Base-by-base conservation (phyloP, 768 basidiomycete species). In the Mycena capillaripes region DNA sequence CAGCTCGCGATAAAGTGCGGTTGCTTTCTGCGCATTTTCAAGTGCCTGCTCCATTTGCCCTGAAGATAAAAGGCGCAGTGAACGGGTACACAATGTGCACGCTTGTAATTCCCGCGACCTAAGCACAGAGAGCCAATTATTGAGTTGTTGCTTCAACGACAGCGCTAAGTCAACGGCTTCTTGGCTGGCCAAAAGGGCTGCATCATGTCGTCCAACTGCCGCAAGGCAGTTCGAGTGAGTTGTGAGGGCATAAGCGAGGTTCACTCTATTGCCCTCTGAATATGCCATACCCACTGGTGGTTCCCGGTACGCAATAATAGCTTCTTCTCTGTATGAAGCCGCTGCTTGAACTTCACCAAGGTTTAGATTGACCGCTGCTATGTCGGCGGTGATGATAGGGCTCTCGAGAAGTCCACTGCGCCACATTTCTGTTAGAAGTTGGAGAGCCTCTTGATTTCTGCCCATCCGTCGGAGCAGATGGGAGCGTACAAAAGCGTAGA, bases 211-310 rank as follows among this genome's bases (percentile, higher is more conserved):
- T 12, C 44, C 57, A 27, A 36, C 57, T 10, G 56, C 44, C 11
- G 57, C 66, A 40, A 67, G 44, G 17, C 66, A 67, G 25, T 46
- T 50, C 9, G 66, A 67, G 16, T 48, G 57, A 12, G 57, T 59
- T 16, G n/a, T 58, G 25, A 67, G 66, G 4, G 56, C n/a, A 36
- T 67, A 40, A 2, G 32, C 32, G 14, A 57, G 64, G 11, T n/a
- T n/a, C 19, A 17, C 25, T 29, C 56, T 55, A 44, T 23, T 36
- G 2, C n/a, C 50, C 17, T 38, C 52, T 2, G 25, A 34, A 17
- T 23, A 38, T 8, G 29, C 29, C 5, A 42, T 36, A 25, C 1
- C 17, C 11, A 23, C 7, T 23, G 25, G 5, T 29, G 38, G 9
- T 19, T 36, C 56, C 11, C 56, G 32, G 50, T 50, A 48, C 0